phyloP scores from a whole-genome alignment of 345 rosid species.

The Orychophragmus violaceus region DNA sequence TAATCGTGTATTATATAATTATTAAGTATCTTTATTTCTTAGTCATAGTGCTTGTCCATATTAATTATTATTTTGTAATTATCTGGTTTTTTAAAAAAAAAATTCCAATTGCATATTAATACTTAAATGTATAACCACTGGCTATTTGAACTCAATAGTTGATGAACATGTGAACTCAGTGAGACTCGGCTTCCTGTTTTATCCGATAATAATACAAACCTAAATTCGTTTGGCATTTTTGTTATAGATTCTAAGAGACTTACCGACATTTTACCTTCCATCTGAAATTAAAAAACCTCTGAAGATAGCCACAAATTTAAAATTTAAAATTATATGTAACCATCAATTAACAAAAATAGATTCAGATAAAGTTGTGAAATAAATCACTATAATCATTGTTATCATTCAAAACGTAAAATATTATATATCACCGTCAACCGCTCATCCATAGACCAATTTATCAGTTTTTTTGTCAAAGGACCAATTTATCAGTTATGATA shows the following conservation, averaged over 20 bases:
- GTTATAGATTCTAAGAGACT: background rate
- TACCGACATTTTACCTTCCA: background rate
- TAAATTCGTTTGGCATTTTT: background rate
- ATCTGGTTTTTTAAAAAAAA: slow-evolving; percentile 3
- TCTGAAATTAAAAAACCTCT: background rate
- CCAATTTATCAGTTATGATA: background rate
- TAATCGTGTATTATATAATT: slow-evolving; percentile 9
- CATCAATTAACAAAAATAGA: background rate
- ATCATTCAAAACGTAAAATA: too few species aligned
- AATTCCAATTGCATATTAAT: slow-evolving; percentile 8
- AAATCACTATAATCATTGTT: too few species aligned
- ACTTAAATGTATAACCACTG: slow-evolving; percentile 5
- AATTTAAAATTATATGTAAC: background rate
- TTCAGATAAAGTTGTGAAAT: background rate
- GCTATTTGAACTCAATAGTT: slow-evolving; percentile 17
- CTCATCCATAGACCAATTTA: background rate
- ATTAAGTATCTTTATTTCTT: slow-evolving; percentile 11
- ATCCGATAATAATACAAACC: background rate
- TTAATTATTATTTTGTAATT: background rate
- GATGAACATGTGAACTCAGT: slow-evolving; percentile 20
- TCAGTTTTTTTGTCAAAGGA: too few species aligned
- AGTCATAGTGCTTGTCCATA: slow-evolving; percentile 15
- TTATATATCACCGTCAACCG: background rate
- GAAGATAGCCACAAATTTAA: background rate
- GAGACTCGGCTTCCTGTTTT: background rate